Base-by-base conservation (phyloP, 139 green algal species). In the Closterium sp. region DNA sequence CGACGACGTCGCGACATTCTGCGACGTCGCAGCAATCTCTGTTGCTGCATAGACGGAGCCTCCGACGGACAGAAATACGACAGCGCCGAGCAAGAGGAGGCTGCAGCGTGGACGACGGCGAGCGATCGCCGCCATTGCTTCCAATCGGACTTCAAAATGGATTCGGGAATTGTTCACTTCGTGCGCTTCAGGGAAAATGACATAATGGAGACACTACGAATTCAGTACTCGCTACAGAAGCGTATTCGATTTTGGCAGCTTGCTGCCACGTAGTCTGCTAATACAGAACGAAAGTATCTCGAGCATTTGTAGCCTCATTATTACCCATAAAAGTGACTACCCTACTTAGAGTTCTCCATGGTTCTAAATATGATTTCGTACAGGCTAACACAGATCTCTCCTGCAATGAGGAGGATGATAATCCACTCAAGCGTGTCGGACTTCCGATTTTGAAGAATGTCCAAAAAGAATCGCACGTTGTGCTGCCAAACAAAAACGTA, bases 371-470 rank as follows among this genome's bases (percentile, higher is more conserved):
- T 32, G 33, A 95, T 94, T 10, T 96, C 94, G 34, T 95, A 96
- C n/a, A 95, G 38, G 30, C 89, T 89, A 7, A 96, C 87, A 88
- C 86, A 93, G 36, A 96, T 96, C 89, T 96, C 94, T 0, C 87
- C 34, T 21, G 92, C 33, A 86, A 96, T 96, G 31, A 96, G 90
- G 7, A 95, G 84, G 85, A 96, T 96, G 93, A 96, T 96, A 30
- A 94, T 96, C 94, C 94, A 96, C 87, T 96, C 94, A 35, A 96
- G 66, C 16, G 89, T 93, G 55, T 96, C 94, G 3, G 92, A 95
- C 92, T 96, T 96, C n/a, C 94, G 89, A 83, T 96, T 96, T 88
- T 96, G 94, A 2, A 96, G 90, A 87, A 96, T 90, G 36, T 96
- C 94, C 38, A 96, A 86, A 84, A 96, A 96, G 86, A 95, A 96